Evolutionary conservation across 495 filamentous ascomycete genomes (phyloP), one percentile per base, ranked within the genome.

Genomic region (Parathielavia appendiculata): DNA sequence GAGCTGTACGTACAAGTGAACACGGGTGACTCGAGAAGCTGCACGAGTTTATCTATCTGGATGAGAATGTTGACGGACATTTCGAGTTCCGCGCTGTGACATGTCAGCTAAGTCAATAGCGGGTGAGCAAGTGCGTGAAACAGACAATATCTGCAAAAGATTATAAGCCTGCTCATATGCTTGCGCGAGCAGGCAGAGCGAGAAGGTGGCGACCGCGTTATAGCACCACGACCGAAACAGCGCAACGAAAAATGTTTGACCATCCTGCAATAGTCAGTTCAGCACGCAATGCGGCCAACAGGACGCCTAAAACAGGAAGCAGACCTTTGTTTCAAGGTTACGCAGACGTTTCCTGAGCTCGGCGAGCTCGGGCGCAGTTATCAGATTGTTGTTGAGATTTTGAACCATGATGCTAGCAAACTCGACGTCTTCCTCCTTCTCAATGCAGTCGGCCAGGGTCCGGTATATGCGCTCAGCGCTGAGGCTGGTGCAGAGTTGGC

Each of bases 361-460:
- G 0, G 90, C 84, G 35, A 99, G 78, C 67, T 99, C 91, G 0
- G 95, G 95, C 0, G 95, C 95, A 12, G 95, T 99, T 62, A 97
- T 97, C 19, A 99, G 81, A 63, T 97, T 99, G 66, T 99, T 99
- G 73, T 99, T 99, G 45, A 99, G 78, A 70, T 97, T 97, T 67
- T 97, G 95, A 26, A 99, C 91, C 95, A 99, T 99, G 64, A 97
- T 99, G 62, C 92, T 96, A 17, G 95, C 91, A 71, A 99, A 99
- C 69, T 97, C 95, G 35, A 97, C 80, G 68, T 99, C 93, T 76
- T 97, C 92, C 71, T 99, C 95, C 61, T 95, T 96, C 71, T 97
- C 95, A 8, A 99, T 85, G 70, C 93, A 96, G 61, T 97, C 95
- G 46, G 95, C 95, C 50, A 99, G 73, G 5, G 91, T 97, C 34